phyloP scores from a whole-genome alignment of 768 basidiomycete species.

The Phanerodontia chrysosporium region DNA sequence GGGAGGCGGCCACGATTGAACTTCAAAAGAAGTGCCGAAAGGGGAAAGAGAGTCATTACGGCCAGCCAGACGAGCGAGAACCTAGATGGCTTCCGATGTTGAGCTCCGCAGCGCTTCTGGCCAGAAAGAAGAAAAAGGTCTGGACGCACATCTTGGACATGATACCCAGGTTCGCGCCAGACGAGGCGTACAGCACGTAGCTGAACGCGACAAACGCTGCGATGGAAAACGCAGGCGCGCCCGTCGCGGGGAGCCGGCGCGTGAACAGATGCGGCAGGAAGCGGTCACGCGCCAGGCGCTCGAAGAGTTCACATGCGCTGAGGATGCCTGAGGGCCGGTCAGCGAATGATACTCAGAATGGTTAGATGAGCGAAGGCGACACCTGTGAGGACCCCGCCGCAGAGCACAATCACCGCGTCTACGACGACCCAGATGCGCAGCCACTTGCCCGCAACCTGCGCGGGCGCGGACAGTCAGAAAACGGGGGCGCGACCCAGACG shows the following conservation, averaged over 20 bases:
- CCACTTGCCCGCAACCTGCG: constrained; percentile 56
- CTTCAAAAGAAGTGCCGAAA: constrained; percentile 55
- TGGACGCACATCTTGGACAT: constrained; percentile 54
- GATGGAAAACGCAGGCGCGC: constrained; percentile 49
- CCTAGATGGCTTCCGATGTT: constrained; percentile 27
- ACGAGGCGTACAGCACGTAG: constrained; percentile 51
- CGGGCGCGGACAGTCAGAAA: background rate
- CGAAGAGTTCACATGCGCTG: constrained; percentile 54
- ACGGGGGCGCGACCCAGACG: background rate
- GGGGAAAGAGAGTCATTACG: constrained; percentile 61
- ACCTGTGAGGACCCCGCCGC: constrained; percentile 70
- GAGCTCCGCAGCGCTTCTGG: background rate
- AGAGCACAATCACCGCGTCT: constrained; percentile 69
- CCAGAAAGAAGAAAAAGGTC: background rate
- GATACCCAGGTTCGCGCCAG: constrained; percentile 46
- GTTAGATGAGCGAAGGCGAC: constrained; percentile 8
- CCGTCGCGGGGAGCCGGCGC: constrained; percentile 42
- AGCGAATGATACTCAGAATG: background rate
- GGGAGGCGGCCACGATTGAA: constrained; percentile 62
- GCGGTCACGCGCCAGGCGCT: constrained; percentile 54
- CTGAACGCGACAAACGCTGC: constrained; percentile 46
- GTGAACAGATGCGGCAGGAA: constrained; percentile 55
- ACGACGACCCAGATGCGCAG: constrained; percentile 57
- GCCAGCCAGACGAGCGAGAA: constrained; percentile 66
- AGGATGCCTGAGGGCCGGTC: constrained; percentile 42